phyloP scores from a whole-genome alignment of 1,284 basidiomycete species.

The Leccinum griseonigrum region DNA sequence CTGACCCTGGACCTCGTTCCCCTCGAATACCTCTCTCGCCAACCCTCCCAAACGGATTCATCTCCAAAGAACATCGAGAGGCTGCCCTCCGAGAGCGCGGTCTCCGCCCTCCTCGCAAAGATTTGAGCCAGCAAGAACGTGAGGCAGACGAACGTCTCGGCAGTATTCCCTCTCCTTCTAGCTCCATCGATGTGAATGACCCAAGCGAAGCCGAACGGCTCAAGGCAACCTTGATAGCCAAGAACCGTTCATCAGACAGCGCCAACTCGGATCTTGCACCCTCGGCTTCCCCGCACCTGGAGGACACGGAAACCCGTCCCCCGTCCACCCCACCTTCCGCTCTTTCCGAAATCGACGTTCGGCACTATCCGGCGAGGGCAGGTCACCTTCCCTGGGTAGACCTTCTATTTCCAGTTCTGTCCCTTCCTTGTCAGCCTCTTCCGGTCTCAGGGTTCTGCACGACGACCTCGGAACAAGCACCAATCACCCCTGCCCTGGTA shows the following conservation, averaged over 20 bases:
- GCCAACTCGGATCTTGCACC: conserved; percentile 15
- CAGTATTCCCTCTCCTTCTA: conserved; percentile 23
- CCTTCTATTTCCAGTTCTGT: conserved; percentile 24
- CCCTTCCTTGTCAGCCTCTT: conserved; percentile 23
- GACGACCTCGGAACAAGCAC: conserved; percentile 27
- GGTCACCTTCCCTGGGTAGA: conserved; percentile 9
- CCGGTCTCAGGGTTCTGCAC: conserved; percentile 28
- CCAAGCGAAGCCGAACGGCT: conserved; percentile 47
- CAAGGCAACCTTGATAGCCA: conserved; percentile 48
- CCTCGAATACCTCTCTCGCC: conserved; percentile 7
- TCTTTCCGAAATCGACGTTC: not conserved
- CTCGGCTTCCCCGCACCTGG: not conserved
- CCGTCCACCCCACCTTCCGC: not conserved
- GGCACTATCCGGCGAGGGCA: conserved; percentile 13
- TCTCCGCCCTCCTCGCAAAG: conserved; percentile 45
- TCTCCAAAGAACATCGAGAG: conserved; percentile 36
- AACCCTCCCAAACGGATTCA: conserved; percentile 23
- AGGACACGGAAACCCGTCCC: not conserved
- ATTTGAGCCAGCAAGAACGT: conserved; percentile 47
- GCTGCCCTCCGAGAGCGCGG: conserved; percentile 57
- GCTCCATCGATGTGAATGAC: not conserved
- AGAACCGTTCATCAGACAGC: conserved; percentile 29
- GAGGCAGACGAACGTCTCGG: conserved; percentile 43
- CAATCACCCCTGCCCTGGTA: conserved; percentile 10
- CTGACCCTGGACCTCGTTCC: conserved; percentile 4